These are phyloP conservation scores for Pycnococcus provasolii DNA, from an alignment of 139 green algal species.

Conservation along the genomic window DNA sequence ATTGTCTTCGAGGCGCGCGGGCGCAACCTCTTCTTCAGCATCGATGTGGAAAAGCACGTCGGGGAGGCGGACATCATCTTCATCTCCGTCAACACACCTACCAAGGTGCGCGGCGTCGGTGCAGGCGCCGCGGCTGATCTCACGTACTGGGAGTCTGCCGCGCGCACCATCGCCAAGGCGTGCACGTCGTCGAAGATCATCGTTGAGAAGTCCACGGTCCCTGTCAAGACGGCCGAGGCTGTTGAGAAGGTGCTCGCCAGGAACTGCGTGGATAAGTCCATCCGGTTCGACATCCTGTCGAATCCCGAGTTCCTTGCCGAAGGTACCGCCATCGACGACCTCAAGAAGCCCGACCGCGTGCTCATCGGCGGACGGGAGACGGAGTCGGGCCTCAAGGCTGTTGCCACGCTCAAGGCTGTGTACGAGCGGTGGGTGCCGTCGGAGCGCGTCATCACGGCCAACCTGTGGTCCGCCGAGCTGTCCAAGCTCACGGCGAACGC, in stretches of 20 bases:
- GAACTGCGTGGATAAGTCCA: slow-evolving; percentile 29
- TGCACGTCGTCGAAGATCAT: slow-evolving; percentile 88
- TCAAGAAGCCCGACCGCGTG: slow-evolving; percentile 61
- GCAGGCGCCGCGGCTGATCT: slow-evolving; percentile 93
- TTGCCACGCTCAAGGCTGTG: slow-evolving; percentile 29
- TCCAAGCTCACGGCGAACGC: slow-evolving; percentile 88
- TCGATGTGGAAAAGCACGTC: slow-evolving; percentile 83
- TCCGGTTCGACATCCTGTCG: slow-evolving; percentile 78
- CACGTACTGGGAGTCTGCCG: slow-evolving; percentile 97
- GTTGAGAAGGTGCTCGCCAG: slow-evolving; percentile 60
- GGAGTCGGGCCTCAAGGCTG: slow-evolving; percentile 41
- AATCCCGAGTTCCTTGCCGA: slow-evolving; percentile 81
- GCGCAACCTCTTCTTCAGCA: slow-evolving; percentile 95
- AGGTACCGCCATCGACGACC: slow-evolving; percentile 82
- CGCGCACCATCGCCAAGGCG: slow-evolving; percentile 76
- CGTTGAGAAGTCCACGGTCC: slow-evolving; percentile 99
- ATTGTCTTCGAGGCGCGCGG: slow-evolving; percentile 57
- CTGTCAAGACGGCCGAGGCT: slow-evolving; percentile 97
- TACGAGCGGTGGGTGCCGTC: slow-evolving; percentile 92
- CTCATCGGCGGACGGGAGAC: slow-evolving; percentile 55
- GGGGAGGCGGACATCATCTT: slow-evolving; percentile 93
- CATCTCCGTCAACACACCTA: slow-evolving; percentile 95
- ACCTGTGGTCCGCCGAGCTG: slow-evolving; percentile 89
- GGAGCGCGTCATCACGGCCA: slow-evolving; percentile 84
- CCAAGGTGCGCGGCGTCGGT: slow-evolving; percentile 90